These are phyloP conservation scores for Cucumis variabilis DNA, from an alignment of 331 rosid genomes.

Conservation along the genomic window DNA sequence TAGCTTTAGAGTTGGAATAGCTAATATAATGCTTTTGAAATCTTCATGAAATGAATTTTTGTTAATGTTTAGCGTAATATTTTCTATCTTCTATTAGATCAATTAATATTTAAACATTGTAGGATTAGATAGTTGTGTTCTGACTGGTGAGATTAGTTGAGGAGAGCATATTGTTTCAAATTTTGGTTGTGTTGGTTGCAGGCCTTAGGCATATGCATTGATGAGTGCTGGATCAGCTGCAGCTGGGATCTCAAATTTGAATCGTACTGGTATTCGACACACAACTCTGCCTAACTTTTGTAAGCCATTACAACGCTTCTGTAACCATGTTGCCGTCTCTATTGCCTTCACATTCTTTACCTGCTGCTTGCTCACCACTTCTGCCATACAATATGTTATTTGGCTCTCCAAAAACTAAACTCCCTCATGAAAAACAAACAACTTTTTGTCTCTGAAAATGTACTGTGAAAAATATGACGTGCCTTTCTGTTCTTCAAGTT, in stretches of 20 bases:
- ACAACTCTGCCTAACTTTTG: slow-evolving; percentile 81
- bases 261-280: slow-evolving; percentile 81
- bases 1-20: too few relatives aligned
- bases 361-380: slow-evolving; percentile 67
- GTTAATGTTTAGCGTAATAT: too few relatives aligned
- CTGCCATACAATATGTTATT: slow-evolving; percentile 71
- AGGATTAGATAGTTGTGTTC: background rate
- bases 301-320: slow-evolving; percentile 69
- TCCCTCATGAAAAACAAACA: background rate
- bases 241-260: slow-evolving; percentile 81
- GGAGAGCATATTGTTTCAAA: background rate
- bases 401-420: slow-evolving; percentile 83
- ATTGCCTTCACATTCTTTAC: slow-evolving; percentile 83
- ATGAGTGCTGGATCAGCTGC: slow-evolving; percentile 95
- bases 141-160: background rate
- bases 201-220: slow-evolving; percentile 87
- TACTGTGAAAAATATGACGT: background rate
- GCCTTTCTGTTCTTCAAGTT: background rate
- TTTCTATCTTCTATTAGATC: background rate
- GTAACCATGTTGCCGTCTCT: slow-evolving; percentile 87
- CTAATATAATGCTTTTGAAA: too few relatives aligned
- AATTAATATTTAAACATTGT: background rate
- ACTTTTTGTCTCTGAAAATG: background rate
- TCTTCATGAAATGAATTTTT: too few relatives aligned
- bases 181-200: slow-evolving; percentile 32